Evolutionary conservation across 148 eudicot genomes (phyloP), one percentile per base, ranked within the genome.

Genomic region (Rhododendron griersonianum): DNA sequence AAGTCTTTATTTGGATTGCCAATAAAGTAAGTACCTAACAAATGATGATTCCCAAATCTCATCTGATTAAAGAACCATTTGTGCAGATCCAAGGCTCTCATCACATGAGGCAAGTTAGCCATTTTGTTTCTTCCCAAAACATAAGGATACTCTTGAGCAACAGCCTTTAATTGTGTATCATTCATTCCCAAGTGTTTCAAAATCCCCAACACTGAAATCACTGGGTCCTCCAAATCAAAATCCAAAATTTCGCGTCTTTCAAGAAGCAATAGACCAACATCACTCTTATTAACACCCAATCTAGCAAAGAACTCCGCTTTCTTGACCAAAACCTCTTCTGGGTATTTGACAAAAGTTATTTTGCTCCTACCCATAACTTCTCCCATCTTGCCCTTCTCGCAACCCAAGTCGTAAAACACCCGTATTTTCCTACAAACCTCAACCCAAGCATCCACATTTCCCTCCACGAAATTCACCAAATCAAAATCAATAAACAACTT

Each of bases 361-460:
- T 88, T 91, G 47, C 84, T 86, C 85, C 82, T 89, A 65, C 89
- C 93, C 86, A 94, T 84, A 82, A 90, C 76, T 8, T 92, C 95
- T 48, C 91, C 94, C 15, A 91, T 79, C 81, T 88, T 84, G 25
- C 94, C 93, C 84, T 87, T 91, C 44, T 83, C 85, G 84, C 94
- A 90, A 86, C 93, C 96, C 86, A 95, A 86, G 45, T 91, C 91
- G 41, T 95, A 95, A 86, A 94, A 94, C 55, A 92, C 50, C 89
- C 84, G 41, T 57, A 93, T 65, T 82, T 94, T 95, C 80, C 87
- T 87, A 86, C 94, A 93, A 82, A 92, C 81, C 65, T 87, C 91
- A 82, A 83, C 84, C 91, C 93, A 89, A 87, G 86, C 83, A 90
- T 91, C 92, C 86, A 91, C 91, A 88, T 86, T 88, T 2, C 87